Percentiles rank a stretch among this genome's conserved stretches.
phyloP scores from a whole-genome alignment of 768 basidiomycete genomes.

The Boletus bicolor region DNA sequence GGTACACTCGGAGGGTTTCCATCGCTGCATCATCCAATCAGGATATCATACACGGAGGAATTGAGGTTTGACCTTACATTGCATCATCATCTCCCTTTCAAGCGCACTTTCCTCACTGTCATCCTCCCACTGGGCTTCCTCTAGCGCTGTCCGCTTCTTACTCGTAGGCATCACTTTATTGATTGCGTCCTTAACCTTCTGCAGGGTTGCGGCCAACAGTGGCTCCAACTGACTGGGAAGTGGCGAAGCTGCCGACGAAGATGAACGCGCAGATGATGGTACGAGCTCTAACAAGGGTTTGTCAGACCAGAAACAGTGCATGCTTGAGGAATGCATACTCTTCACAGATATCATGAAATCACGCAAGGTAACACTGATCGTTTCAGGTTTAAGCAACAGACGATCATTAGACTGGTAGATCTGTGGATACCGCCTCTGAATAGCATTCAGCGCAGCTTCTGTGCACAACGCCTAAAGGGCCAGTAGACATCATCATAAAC shows the following conservation, averaged over 20 bases:
- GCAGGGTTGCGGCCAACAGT: constrained; percentile 64
- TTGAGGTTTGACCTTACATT: constrained; percentile 50
- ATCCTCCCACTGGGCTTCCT: constrained; percentile 95
- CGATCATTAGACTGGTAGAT: constrained; percentile 92
- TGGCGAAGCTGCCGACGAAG: constrained; percentile 79
- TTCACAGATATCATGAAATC: constrained; percentile 98
- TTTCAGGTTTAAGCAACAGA: constrained; percentile 77
- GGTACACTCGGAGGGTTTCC: constrained; percentile 86
- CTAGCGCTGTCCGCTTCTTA: constrained; percentile 80
- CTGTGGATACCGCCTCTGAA: constrained; percentile 94
- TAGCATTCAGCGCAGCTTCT: constrained; percentile 93
- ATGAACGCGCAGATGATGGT: constrained; percentile 91
- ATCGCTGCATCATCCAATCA: constrained; percentile 54
- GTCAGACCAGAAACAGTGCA: constrained; percentile 2
- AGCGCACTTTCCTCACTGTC: constrained; percentile 76
- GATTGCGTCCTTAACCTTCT: constrained; percentile 70
- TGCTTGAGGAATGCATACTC: constrained; percentile 50
- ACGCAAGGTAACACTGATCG: constrained; percentile 76
- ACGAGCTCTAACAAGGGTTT: constrained; percentile 66
- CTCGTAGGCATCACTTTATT: constrained; percentile 71
- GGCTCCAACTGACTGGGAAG: constrained; percentile 84
- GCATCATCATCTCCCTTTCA: constrained; percentile 83
- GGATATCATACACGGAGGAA: neutral
- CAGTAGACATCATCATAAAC: constrained; percentile 1
- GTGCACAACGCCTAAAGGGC: constrained; percentile 80